phyloP scores from a whole-genome alignment of 192 early-diverging fungal genomes.

The Podila clonocystis region DNA sequence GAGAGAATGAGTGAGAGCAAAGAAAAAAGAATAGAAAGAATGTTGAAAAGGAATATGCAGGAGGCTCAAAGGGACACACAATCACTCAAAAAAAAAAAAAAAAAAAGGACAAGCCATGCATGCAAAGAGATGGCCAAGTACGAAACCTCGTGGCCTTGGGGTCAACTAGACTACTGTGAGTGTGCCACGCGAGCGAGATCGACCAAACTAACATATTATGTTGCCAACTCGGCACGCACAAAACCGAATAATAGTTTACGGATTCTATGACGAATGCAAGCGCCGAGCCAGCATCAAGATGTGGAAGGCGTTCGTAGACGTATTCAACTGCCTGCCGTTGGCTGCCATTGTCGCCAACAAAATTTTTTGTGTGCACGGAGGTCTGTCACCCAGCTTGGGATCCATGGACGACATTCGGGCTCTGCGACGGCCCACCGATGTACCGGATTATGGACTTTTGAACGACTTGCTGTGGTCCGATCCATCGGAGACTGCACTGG shows the following conservation, averaged over 20 bases:
- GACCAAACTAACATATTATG: neutral
- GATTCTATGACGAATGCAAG: conserved; percentile 98
- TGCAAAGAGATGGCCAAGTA: no score
- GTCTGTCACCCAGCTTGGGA: conserved; percentile 79
- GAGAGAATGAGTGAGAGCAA: neutral
- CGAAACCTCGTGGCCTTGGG: no score
- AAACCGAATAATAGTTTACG: conserved; percentile 79
- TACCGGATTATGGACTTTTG: conserved; percentile 91
- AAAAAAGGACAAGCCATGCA: no score
- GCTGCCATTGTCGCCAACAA: conserved; percentile 91
- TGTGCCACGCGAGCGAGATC: no score
- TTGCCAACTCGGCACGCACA: no score
- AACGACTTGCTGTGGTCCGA: conserved; percentile 96
- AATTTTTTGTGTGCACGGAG: conserved; percentile 98
- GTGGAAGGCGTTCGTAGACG: conserved; percentile 92
- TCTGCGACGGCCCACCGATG: conserved; percentile 85
- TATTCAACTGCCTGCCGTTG: conserved; percentile 93
- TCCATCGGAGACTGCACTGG: conserved; percentile 78
- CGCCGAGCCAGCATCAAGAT: conserved; percentile 86
- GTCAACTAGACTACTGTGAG: no score
- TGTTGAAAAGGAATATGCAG: neutral
- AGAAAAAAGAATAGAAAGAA: neutral
- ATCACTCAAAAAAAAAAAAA: neutral
- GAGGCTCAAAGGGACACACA: neutral
- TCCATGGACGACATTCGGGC: conserved; percentile 89